A percentile compares a stretch with the other conserved stretches of the same genome.
phyloP scores from a whole-genome alignment of 2,329 filamentous ascomycete genomes.

The Pyrenophora seminiperda region DNA sequence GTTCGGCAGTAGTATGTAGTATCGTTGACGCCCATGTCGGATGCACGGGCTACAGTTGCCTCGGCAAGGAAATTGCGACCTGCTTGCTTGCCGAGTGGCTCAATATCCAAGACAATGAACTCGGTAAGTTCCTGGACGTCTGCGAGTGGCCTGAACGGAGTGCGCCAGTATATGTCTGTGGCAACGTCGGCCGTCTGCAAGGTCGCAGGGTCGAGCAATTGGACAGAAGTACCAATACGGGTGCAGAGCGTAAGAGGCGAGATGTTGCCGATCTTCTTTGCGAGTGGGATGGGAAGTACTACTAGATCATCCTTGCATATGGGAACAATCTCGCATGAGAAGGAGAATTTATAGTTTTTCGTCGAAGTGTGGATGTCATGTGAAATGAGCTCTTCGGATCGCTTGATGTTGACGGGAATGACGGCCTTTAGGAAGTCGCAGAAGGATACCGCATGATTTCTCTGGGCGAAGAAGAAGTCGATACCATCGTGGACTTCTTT shows the following conservation, averaged over 20 bases:
- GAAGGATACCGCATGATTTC: conserved; percentile 91
- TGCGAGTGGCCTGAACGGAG: conserved; percentile 81
- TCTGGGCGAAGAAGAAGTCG: conserved; percentile 89
- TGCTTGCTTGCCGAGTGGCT: conserved; percentile 73
- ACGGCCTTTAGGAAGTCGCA: conserved; percentile 88
- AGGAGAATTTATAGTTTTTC: conserved; percentile 94
- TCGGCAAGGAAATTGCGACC: conserved; percentile 87
- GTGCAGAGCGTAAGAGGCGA: conserved; percentile 84
- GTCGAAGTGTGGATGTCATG: conserved; percentile 89
- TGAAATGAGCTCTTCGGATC: conserved; percentile 91
- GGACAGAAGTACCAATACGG: conserved; percentile 85
- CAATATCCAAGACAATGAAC: conserved; percentile 94
- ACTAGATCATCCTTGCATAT: conserved; percentile 98
- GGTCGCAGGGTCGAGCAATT: conserved; percentile 86
- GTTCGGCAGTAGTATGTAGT: conserved; percentile 88
- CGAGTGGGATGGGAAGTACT: conserved; percentile 86
- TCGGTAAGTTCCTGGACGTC: conserved; percentile 86
- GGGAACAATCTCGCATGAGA: conserved; percentile 84
- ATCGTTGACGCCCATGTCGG: conserved; percentile 85
- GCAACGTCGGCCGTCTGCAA: conserved; percentile 89
- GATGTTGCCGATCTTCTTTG: conserved; percentile 87
- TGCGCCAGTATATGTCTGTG: conserved; percentile 84
- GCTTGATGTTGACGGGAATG: conserved; percentile 76
- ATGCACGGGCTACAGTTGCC: conserved; percentile 82
- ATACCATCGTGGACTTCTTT: conserved; percentile 95